Conservation (phyloP, 805 yeast species). For the Yamadazyma tumulicola region DNA sequence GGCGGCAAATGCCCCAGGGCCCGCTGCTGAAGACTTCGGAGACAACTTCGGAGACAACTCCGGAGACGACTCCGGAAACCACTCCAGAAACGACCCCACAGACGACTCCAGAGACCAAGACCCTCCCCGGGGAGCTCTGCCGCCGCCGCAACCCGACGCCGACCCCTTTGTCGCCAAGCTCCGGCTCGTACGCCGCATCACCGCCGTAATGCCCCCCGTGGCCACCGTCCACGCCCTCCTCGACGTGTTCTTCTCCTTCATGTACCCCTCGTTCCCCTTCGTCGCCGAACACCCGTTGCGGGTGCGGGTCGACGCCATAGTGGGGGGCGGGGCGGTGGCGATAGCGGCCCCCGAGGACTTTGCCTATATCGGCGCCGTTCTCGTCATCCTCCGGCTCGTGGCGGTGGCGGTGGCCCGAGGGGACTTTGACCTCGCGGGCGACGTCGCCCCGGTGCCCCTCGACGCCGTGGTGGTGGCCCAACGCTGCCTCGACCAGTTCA, state of each 20-base stretch:
- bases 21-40: background rate
- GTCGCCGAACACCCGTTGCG: conserved; percentile 36
- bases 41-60: too few species aligned
- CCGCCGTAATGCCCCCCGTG: too few species aligned
- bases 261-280: conserved; percentile 47
- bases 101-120: too few species aligned
- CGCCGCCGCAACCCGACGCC: too few species aligned
- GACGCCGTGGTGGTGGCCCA: conserved; percentile 34
- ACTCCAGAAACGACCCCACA: too few species aligned
- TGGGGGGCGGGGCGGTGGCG: conserved; percentile 5
- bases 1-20: background rate
- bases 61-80: too few species aligned
- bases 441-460: conserved; percentile 30
- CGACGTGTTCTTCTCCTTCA: too few species aligned
- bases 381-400: conserved; percentile 30
- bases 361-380: conserved; percentile 30
- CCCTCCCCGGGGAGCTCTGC: too few species aligned
- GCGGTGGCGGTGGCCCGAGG: conserved; percentile 33
- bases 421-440: conserved; percentile 35
- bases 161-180: too few species aligned
- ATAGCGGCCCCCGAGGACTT: conserved; percentile 29
- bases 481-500: conserved; percentile 32
- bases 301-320: background rate
- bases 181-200: too few species aligned
- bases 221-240: too few species aligned